These are phyloP conservation scores for Saussurea involucrata DNA, from an alignment of 129 eudicot genomes.

Conservation along the genomic window DNA sequence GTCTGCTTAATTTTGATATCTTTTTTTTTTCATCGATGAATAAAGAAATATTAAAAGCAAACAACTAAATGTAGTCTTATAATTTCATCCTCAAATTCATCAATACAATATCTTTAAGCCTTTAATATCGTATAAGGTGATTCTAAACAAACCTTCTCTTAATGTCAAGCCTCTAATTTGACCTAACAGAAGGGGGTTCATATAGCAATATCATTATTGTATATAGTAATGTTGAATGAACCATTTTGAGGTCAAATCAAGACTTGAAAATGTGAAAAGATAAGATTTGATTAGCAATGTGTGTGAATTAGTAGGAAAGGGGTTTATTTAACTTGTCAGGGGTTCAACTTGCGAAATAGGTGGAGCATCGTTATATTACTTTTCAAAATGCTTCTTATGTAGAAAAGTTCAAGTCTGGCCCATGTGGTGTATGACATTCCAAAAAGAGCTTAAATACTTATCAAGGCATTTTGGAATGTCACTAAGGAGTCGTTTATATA, in stretches of 20 bases:
- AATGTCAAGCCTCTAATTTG: neutral
- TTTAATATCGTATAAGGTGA: neutral
- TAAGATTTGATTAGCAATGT: neutral
- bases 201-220: neutral
- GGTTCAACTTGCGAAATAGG: no score
- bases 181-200: neutral
- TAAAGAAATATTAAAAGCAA: neutral
- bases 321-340: no score
- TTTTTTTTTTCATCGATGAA: neutral
- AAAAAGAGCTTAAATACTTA: no score
- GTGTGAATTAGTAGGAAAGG: no score
- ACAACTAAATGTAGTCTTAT: neutral
- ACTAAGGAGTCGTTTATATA: no score
- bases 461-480: no score
- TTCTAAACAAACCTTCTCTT: neutral
- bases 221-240: neutral
- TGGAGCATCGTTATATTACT: no score
- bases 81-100: neutral
- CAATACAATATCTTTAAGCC: neutral
- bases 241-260: neutral
- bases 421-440: no score
- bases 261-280: neutral
- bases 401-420: no score
- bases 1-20: neutral
- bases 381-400: no score